Percentiles rank a stretch among this genome's conserved stretches.
Conservation (phyloP, 2,329 filamentous ascomycete species). For the Botrytis aclada region DNA sequence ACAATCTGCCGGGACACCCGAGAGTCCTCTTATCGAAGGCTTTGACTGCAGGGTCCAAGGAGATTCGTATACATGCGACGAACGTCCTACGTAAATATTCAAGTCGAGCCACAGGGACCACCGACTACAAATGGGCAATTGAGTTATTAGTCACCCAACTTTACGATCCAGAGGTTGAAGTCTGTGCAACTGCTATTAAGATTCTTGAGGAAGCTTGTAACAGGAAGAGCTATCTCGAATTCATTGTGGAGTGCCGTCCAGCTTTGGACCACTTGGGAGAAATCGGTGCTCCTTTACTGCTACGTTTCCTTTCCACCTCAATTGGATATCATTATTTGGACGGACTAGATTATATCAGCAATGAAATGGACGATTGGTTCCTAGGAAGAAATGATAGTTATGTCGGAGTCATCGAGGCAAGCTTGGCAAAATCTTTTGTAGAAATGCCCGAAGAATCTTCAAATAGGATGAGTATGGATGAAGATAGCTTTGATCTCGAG, state of each 20-base stretch:
- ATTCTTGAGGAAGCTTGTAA: conserved; percentile 98
- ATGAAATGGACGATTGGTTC: conserved; percentile 99
- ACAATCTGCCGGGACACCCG: conserved; percentile 81
- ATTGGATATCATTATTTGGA: conserved; percentile 98
- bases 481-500: conserved; percentile 44
- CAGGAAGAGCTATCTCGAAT: conserved; percentile 84
- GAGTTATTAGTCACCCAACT: conserved; percentile 95
- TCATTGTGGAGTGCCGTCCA: conserved; percentile 92
- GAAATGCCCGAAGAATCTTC: conserved; percentile 44
- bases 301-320: conserved; percentile 92
- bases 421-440: conserved; percentile 77
- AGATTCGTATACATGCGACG: conserved; percentile 87
- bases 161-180: conserved; percentile 95
- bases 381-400: conserved; percentile 96
- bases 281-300: conserved; percentile 86
- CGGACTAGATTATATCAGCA: conserved; percentile 95
- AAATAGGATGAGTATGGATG: conserved; percentile 39
- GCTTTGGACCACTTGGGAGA: conserved; percentile 94
- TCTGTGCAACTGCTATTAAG: conserved; percentile 93
- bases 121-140: conserved; percentile 92
- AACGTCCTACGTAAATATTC: conserved; percentile 85
- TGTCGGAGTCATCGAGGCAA: conserved; percentile 91
- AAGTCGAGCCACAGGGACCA: conserved; percentile 51
- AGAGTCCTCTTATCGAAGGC: conserved; percentile 91
- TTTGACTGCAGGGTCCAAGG: conserved; percentile 84